These are phyloP conservation scores for Eucalyptus erythrocorys DNA, from an alignment of 345 rosid genomes.

Conservation along the genomic window DNA sequence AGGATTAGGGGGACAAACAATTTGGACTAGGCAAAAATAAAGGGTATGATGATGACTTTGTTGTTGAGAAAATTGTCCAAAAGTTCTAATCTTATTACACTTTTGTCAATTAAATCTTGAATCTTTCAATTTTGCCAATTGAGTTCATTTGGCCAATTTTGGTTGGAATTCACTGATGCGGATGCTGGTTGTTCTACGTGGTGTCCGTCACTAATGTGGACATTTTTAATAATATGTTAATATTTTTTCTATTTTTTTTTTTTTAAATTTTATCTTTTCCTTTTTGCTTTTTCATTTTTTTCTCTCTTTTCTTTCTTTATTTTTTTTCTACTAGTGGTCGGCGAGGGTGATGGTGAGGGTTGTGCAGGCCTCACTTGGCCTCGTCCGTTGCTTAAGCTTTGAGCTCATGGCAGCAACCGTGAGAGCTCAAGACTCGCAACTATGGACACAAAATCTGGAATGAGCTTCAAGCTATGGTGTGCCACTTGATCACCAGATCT, in stretches of 20 bases:
- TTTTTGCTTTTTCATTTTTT: no score
- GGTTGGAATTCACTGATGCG: rapidly evolving
- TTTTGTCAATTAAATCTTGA: background rate
- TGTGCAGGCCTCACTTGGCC: no score
- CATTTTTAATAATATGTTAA: background rate
- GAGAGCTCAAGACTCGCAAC: no score
- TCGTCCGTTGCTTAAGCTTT: no score
- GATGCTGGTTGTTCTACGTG: rapidly evolving
- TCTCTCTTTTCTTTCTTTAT: no score
- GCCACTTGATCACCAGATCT: no score
- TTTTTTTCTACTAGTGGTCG: no score
- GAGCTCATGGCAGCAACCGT: no score
- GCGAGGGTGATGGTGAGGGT: no score
- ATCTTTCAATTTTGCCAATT: background rate
- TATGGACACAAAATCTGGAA: no score
- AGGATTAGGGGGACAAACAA: background rate
- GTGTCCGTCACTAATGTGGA: background rate
- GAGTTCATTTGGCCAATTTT: background rate
- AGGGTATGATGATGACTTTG: background rate
- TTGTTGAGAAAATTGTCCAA: background rate
- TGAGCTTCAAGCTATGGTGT: no score
- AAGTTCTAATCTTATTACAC: background rate
- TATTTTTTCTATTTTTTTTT: background rate
- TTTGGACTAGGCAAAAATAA: background rate
- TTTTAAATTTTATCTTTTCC: no score